These are phyloP conservation scores for Leavenworthia alabamica DNA, from an alignment of 345 rosid species.

Conservation along the genomic window DNA sequence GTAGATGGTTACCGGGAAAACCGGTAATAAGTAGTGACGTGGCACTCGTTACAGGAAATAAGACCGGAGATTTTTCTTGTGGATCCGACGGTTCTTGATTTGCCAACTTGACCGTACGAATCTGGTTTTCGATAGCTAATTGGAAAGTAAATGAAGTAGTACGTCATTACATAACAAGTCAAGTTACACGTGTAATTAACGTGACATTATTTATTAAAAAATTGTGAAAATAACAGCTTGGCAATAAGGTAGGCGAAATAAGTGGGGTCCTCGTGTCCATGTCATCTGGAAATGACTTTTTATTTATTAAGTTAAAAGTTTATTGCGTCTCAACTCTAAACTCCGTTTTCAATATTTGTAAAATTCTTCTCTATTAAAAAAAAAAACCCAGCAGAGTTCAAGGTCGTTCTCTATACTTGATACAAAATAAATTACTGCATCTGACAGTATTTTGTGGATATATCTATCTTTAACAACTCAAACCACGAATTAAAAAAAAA, in stretches of 20 bases:
- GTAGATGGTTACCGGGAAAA: conserved; percentile 4
- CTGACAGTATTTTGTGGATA: neutral
- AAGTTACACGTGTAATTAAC: conserved; percentile 18
- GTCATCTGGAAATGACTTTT: conserved; percentile 19
- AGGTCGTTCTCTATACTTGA: neutral
- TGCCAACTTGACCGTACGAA: conserved; percentile 13
- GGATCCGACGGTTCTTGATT: conserved; percentile 15
- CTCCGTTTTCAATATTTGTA: neutral
- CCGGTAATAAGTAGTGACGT: conserved; percentile 22
- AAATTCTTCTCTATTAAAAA: neutral
- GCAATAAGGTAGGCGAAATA: conserved; percentile 20
- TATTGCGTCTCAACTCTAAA: conserved; percentile 18
- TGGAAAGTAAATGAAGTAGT: neutral
- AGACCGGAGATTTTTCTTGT: neutral
- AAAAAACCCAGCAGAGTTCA: neutral
- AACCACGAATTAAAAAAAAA: neutral
- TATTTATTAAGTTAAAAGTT: neutral
- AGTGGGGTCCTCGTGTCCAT: conserved; percentile 34
- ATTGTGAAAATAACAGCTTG: conserved; percentile 25
- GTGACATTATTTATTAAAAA: neutral
- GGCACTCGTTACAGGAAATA: conserved; percentile 13
- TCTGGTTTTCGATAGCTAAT: too few relatives aligned
- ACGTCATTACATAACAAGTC: neutral
- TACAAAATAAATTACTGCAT: neutral
- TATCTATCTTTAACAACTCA: neutral